Evolutionary conservation across 2,329 filamentous ascomycete genomes (phyloP), one percentile per base, ranked within the genome.

Genomic region (Ilyonectria sp.): DNA sequence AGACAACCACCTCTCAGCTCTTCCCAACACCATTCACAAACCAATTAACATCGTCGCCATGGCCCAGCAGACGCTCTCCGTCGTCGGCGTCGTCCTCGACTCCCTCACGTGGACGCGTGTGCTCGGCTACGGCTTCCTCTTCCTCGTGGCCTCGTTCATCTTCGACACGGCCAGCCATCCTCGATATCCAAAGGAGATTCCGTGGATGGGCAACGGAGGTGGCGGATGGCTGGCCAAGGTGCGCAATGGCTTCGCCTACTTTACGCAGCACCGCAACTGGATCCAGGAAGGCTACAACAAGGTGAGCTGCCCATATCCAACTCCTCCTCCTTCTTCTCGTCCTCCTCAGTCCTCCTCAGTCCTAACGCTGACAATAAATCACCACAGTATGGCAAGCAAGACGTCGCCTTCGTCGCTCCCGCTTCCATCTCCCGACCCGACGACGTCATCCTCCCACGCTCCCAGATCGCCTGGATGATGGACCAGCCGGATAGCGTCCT

Each of bases 381-480:
- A 11, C 17, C 13, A 6, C 58, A 83, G 82, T 84, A 84, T 69
- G 80, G 80, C 56, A 85, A 83, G 59, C 75, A 80, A 4, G 79
- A 78, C 35, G 74, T 78, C 50, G 76, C 84, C 1, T 86, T 85
- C 57, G 77, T 85, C 15, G 78, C 82, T 0, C 83, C 83, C 2
- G 78, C 82, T 1, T 78, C 82, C 4, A 78, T 83, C 1, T 80
- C 80, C 8, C 79, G 81, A 2, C 78, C 82, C 1, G 77, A 81
- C 23, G 83, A 86, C 50, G 80, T 86, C 44, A 80, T 86, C 56
- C 75, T 86, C 4, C 84, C 84, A 2, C 78, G 76, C 4, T 80
- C 79, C 1, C 82, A 85, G 71, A 80, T 83, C 9, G 72, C 76
- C 9, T 86, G 84, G 84, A 79, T 86, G 74, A 79, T 86, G 65